Percentiles rank a stretch among this genome's conserved stretches.
phyloP scores from a whole-genome alignment of 768 basidiomycete species.

The Mycena kentingensis region DNA sequence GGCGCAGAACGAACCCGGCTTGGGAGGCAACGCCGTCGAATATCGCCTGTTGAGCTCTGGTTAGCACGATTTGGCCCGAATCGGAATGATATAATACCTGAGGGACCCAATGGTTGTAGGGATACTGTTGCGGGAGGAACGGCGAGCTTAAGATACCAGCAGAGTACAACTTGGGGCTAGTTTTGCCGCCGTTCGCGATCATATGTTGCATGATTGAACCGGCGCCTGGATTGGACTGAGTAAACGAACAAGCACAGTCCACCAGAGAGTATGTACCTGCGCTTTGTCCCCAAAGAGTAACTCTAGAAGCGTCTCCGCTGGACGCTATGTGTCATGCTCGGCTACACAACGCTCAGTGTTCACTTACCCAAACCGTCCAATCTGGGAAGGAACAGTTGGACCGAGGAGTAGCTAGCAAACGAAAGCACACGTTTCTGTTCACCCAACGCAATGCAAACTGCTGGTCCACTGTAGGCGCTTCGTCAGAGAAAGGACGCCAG shows the following conservation, averaged over 20 bases:
- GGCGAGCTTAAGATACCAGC: conserved; percentile 33
- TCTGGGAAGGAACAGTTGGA: conserved; percentile 27
- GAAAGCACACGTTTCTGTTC: conserved; percentile 36
- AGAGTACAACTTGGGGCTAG: conserved; percentile 30
- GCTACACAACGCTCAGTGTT: not conserved
- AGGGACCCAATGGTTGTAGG: conserved; percentile 30
- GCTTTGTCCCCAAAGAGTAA: conserved; percentile 48
- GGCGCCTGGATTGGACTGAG: conserved; percentile 25
- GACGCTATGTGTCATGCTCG: not conserved
- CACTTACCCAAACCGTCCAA: conserved; percentile 36
- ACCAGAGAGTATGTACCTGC: conserved; percentile 40
- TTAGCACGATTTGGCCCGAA: not conserved
- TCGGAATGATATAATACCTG: not conserved
- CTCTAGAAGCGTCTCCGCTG: conserved; percentile 38
- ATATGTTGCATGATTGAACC: conserved; percentile 38
- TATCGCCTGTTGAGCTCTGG: not conserved
- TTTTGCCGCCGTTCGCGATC: conserved; percentile 34
- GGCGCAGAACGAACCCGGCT: conserved; percentile 1
- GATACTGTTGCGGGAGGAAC: conserved; percentile 33
- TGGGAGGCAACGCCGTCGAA: conserved; percentile 6
- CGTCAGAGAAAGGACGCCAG: no score
- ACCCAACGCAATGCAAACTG: conserved; percentile 47
- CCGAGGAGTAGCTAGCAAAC: not conserved
- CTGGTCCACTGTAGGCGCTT: conserved; percentile 49
- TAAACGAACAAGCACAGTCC: conserved; percentile 16